Base-by-base conservation (phyloP, 495 filamentous ascomycete genomes). In the Trichoderma orchidacearum region DNA sequence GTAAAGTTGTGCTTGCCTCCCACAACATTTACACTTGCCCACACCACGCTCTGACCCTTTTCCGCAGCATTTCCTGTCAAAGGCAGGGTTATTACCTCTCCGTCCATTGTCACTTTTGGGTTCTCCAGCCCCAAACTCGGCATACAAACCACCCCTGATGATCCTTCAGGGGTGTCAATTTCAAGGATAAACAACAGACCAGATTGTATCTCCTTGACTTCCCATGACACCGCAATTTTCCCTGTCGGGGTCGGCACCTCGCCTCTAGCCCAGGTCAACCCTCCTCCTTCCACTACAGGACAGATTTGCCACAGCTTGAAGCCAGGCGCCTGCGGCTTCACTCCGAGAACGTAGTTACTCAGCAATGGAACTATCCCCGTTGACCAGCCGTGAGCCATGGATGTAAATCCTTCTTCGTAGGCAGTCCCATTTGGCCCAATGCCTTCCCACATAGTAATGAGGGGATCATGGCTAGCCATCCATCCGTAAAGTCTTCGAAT, bases 381-480 rank as follows among this genome's bases (percentile, higher is more conserved):
- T 2, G 65, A 63, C 72, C 72, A 75, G 0, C 67, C 72, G 51
- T 73, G 72, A 1, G 72, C 66, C 59, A 68, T 62, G 45, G 64
- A 68, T 0, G 68, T 72, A 54, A 68, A 75, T 1, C 50, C 61
- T 7, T 62, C 68, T 60, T 73, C 68, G 53, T 75, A 72, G 25
- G 68, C 62, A 11, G 52, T 56, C 11, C 73, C 73, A 18, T 62
- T 56, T 0, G 61, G 58, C 7, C 71, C 72, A 58, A 74, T 70
- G 1, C 71, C 73, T 58, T 76, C 70, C 70, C 70, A 72, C 38
- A 64, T 58, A 27, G 74, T 77, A 21, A 73, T 62, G 5, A 61
- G 64, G 1, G 73, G 74, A 60, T 77, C 74, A 30, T 70, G 61
- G 8, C 55, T 62, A 5, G 68, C 63, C 73, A 77, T 77, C 68